These are phyloP conservation scores for Debaryomyces psychrophilus DNA, from an alignment of 1,139 yeast genomes.

Conservation along the genomic window DNA sequence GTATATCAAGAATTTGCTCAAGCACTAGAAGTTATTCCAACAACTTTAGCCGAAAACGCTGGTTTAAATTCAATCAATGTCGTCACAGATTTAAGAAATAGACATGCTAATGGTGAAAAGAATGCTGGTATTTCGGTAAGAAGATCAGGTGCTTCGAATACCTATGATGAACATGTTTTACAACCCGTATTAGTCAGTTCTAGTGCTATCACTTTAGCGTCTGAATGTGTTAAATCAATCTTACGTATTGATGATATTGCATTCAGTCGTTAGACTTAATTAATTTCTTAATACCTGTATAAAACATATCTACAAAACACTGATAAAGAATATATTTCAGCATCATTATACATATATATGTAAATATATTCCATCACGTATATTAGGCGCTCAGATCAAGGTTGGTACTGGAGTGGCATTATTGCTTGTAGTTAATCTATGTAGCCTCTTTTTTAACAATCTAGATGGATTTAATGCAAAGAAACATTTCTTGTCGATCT, in stretches of 20 bases:
- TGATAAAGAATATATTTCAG: conserved; percentile 1
- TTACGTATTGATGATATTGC: conserved; percentile 96
- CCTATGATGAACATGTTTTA: conserved; percentile 89
- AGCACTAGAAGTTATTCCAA: conserved; percentile 94
- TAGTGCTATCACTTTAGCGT: conserved; percentile 89
- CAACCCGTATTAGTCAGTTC: conserved; percentile 96
- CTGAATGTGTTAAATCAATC: conserved; percentile 94
- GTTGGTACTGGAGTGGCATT: conserved; percentile 3
- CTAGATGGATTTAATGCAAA: conserved; percentile 62
- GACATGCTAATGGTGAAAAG: conserved; percentile 87
- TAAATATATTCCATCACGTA: neutral
- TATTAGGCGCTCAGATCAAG: neutral
- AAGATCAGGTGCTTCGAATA: conserved; percentile 90
- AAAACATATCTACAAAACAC: neutral
- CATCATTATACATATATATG: neutral
- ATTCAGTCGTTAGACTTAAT: conserved; percentile 36
- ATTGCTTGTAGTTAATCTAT: conserved; percentile 19
- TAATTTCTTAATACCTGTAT: conserved; percentile 8
- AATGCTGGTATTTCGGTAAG: conserved; percentile 97
- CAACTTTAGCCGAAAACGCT: conserved; percentile 96
- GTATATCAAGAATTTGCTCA: conserved; percentile 96
- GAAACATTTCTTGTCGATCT: conserved; percentile 64
- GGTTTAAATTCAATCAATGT: conserved; percentile 94
- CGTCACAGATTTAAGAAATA: conserved; percentile 90
- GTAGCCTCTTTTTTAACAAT: conserved; percentile 46